Evolutionary conservation across 2,329 filamentous ascomycete species (phyloP).

Genomic region (Orbilia blumenaviensis): DNA sequence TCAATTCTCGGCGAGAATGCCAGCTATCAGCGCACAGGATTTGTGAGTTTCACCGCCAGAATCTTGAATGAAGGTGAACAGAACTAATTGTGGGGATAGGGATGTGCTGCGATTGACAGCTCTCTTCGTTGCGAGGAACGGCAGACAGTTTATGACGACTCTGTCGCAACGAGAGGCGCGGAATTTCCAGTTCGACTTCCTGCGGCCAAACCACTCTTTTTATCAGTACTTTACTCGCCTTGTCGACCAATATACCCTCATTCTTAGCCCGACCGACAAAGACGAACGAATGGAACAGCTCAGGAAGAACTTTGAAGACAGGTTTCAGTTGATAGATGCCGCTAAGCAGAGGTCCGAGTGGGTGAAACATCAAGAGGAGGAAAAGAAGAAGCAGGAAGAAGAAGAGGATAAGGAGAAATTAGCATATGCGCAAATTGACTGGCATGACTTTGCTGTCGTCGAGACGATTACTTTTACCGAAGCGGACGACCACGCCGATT

Average conservation of each 20-base stretch:
- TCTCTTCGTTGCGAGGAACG: slow-evolving; percentile 90
- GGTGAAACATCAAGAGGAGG: slow-evolving; percentile 80
- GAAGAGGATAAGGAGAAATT: slow-evolving; percentile 81
- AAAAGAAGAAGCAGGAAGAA: slow-evolving; percentile 89
- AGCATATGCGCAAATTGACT: slow-evolving; percentile 87
- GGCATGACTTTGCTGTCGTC: slow-evolving; percentile 96
- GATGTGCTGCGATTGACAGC: slow-evolving; percentile 75
- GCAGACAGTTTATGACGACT: slow-evolving; percentile 87
- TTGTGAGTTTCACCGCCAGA: slow-evolving; percentile 70
- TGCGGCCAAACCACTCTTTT: slow-evolving; percentile 92
- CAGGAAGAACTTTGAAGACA: slow-evolving; percentile 78
- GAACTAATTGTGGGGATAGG: slow-evolving; percentile 31
- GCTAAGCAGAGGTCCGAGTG: slow-evolving; percentile 89
- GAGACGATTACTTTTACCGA: slow-evolving; percentile 94
- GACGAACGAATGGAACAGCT: slow-evolving; percentile 77
- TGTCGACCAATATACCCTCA: slow-evolving; percentile 83
- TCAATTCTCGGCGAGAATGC: slow-evolving; percentile 94
- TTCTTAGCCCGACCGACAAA: slow-evolving; percentile 61
- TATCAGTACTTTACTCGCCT: slow-evolving; percentile 94
- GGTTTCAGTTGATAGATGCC: slow-evolving; percentile 79
- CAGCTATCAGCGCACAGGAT: slow-evolving; percentile 94
- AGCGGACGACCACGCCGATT: slow-evolving; percentile 81
- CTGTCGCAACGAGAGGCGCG: slow-evolving; percentile 86
- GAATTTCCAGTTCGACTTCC: slow-evolving; percentile 95
- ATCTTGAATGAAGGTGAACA: neutral